These are phyloP conservation scores for Kwoniella sp. DNA, from an alignment of 768 basidiomycete genomes.

Conservation along the genomic window DNA sequence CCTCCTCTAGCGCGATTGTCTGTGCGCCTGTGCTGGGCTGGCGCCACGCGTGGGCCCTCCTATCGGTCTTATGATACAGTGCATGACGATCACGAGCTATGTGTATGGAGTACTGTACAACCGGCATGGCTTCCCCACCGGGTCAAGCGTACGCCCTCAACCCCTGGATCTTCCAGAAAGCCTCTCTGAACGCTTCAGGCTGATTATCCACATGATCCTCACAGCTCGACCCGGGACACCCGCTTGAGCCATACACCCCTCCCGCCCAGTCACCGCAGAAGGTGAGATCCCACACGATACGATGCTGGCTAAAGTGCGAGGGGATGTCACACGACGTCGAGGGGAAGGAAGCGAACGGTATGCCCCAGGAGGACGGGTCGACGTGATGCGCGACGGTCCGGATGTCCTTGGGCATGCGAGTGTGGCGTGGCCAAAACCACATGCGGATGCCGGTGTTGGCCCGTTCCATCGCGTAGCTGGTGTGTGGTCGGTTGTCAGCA, in stretches of 20 bases:
- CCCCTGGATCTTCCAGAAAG: slow-evolving; percentile 11
- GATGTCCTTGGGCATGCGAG: slow-evolving; percentile 2
- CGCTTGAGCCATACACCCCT: background rate
- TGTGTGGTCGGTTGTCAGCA: background rate
- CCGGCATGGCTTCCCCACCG: background rate
- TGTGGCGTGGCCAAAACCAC: slow-evolving; percentile 15
- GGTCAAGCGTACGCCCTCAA: slow-evolving; percentile 2
- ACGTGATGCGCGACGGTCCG: slow-evolving; percentile 1
- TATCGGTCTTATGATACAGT: too few species aligned
- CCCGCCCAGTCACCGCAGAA: slow-evolving; percentile 15
- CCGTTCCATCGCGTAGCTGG: slow-evolving; percentile 11
- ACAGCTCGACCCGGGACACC: slow-evolving; percentile 8
- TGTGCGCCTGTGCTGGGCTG: too few species aligned
- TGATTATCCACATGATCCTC: background rate
- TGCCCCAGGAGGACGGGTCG: slow-evolving; percentile 10
- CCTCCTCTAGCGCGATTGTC: too few species aligned
- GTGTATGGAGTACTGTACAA: too few species aligned
- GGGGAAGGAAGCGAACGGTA: slow-evolving; percentile 12
- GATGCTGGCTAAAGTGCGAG: slow-evolving; percentile 6
- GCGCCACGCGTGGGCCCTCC: too few species aligned
- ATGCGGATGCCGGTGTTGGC: slow-evolving; percentile 5
- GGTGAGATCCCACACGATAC: background rate
- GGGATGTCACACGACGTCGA: slow-evolving; percentile 7
- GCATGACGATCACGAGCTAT: too few species aligned
- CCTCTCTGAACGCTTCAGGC: slow-evolving; percentile 6